Evolutionary conservation across 2,329 filamentous ascomycete genomes (phyloP).

Genomic region (Sarocladium strictum): DNA sequence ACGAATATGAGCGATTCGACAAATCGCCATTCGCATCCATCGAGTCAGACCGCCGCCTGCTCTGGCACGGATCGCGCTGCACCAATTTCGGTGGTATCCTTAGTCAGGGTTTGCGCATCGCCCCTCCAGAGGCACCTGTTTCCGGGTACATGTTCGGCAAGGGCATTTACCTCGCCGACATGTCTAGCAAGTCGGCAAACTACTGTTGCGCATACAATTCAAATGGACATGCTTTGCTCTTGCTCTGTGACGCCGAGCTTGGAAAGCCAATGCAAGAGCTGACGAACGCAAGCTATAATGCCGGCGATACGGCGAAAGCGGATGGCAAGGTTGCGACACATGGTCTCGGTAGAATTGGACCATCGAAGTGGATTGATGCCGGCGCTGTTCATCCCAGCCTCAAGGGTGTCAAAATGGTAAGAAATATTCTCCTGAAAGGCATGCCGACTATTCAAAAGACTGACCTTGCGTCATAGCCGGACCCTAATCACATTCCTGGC

Average conservation of each 20-base stretch:
- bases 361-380: constrained; percentile 71
- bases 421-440: too few species aligned
- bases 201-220: constrained; percentile 63
- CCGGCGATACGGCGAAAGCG: constrained; percentile 55
- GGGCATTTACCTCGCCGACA: constrained; percentile 82
- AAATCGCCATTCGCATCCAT: constrained; percentile 45
- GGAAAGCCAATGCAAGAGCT: constrained; percentile 69
- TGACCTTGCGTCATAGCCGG: constrained; percentile 36
- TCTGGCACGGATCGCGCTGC: constrained; percentile 81
- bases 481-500: constrained; percentile 39
- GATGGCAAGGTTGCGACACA: constrained; percentile 61
- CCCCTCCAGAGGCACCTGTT: constrained; percentile 74
- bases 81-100: constrained; percentile 88
- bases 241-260: constrained; percentile 76
- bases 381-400: constrained; percentile 57
- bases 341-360: constrained; percentile 61
- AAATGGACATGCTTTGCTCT: constrained; percentile 64
- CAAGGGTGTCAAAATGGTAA: constrained; percentile 64
- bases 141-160: constrained; percentile 87
- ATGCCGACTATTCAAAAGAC: too few species aligned
- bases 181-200: constrained; percentile 73
- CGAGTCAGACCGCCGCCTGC: constrained; percentile 62
- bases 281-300: constrained; percentile 49
- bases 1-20: constrained; percentile 65
- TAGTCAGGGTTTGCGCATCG: constrained; percentile 82